These are phyloP conservation scores for Talaromyces trachyspermus DNA, from an alignment of 495 filamentous ascomycete genomes.

Conservation along the genomic window DNA sequence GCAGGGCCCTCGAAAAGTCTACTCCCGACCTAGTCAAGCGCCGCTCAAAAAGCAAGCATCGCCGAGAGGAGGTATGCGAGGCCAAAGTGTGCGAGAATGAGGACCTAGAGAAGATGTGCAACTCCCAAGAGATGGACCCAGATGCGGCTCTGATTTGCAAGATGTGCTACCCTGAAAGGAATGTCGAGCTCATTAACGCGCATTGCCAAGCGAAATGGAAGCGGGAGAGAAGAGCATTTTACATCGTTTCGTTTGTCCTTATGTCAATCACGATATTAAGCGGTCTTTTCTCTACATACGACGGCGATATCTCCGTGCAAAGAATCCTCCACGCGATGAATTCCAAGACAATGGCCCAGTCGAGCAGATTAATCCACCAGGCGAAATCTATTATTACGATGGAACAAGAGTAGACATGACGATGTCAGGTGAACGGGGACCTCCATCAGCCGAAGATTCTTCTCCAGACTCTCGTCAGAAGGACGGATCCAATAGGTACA, in stretches of 20 bases:
- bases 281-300: slow-evolving; percentile 4
- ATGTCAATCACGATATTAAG: slow-evolving; percentile 1
- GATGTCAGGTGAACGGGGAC: neutral
- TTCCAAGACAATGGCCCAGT: neutral
- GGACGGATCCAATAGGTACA: neutral
- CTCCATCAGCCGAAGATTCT: neutral
- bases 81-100: neutral
- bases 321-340: neutral
- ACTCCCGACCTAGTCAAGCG: neutral
- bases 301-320: neutral
- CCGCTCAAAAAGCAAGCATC: neutral
- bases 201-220: slow-evolving; percentile 8
- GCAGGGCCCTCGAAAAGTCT: neutral
- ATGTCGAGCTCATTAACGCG: slow-evolving; percentile 3
- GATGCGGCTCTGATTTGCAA: slow-evolving; percentile 3
- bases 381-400: slow-evolving; percentile 7
- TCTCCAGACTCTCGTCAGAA: neutral
- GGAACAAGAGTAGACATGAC: neutral
- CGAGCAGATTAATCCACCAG: neutral
- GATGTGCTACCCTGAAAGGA: slow-evolving; percentile 8
- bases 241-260: slow-evolving; percentile 3
- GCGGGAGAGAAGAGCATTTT: slow-evolving; percentile 5
- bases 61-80: slow-evolving; percentile 3
- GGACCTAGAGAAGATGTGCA: slow-evolving; percentile 2
- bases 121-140: neutral